Evolutionary conservation across 2,329 filamentous ascomycete species (phyloP), one percentile per base, ranked within the genome.

Genomic region (Aureobasidium subglaciale): DNA sequence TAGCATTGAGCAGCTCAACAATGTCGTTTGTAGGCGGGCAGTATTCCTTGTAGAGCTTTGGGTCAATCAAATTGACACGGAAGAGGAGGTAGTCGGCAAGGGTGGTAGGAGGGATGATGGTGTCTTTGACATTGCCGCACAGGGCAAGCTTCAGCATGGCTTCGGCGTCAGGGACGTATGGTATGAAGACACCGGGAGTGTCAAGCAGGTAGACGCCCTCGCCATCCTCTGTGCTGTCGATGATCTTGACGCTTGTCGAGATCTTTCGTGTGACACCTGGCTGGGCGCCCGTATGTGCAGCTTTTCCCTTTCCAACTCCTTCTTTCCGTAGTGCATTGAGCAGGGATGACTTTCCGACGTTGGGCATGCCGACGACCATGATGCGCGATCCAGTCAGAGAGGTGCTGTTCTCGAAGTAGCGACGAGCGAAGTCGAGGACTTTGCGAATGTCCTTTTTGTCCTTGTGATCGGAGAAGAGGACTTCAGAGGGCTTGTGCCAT

Each of bases 281-380:
- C 65, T 96, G 85, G 10, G 86, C 84, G 9, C 93, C 93, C 1
- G 91, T 96, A 59, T 76, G 78, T 34, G 91, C 88, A 1, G 84
- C 91, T 68, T 92, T 95, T 18, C 78, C 77, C 46, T 78, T 74
- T 52, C 76, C 72, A 62, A 88, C 79, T 37, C 90, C 89, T 16
- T 79, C 75, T 37, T 78, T 80, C 18, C 93, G 85, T 46, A 97
- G 79, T 15, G 85, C 82, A 70, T 99, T 99, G 38, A 99, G 82
- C n/a, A 99, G 77, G 1, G 91, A 90, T 43, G 89, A 95, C 73
- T 99, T 99, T 32, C 93, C 93, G 0, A 96, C 89, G 67, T 99
- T 99, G 32, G 93, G 93, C 91, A 99, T 96, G 55, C 93, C 93
- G 13, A 97, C 91, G 1, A 97, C 82, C 69, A 99, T 81, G 56